Evolutionary conservation across 805 yeast genomes (phyloP), one percentile per base, ranked within the genome.

Genomic region (Schwanniomyces sp.): DNA sequence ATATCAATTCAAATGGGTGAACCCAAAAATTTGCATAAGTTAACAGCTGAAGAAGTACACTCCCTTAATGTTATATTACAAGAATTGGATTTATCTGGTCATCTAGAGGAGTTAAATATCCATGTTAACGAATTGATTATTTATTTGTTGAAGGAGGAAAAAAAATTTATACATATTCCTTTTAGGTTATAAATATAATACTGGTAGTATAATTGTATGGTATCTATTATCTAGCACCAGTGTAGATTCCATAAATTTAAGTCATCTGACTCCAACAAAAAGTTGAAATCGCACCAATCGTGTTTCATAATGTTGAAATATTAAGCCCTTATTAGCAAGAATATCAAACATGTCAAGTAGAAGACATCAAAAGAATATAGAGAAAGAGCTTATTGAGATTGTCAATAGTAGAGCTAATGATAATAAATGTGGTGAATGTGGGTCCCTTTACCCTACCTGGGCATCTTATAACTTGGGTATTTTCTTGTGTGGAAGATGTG

Each of bases 401-500:
- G 74, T 87, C 53, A 86, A 85, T 58, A 60, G 71, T 38, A 70
- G 79, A 10, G 81, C 66, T 14, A 88, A 88, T 61, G 69, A 72
- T 41, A 87, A 86, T 63, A 80, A 75, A 60, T 88, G 96, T 64
- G 95, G 91, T 32, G 96, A 88, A 61, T 88, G 96, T 67, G 79
- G 80, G 2, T 69, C 81, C 5, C 61, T 78, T 4, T 84, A 78
- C 63, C 94, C 96, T 7, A 88, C 86, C 55, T 73, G 76, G 76
- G 77, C 76, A 2, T 69, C 75, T 34, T 64, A 58, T 47, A 70
- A 62, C 51, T 50, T 88, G 38, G 96, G 95, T 25, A 68, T 88
- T 4, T 83, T 89, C 49, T 70, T 89, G 14, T 89, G 96, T 70
- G 94, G 94, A 12, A 72, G 94, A 53, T 89, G 96, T 75, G 92